A percentile compares a stretch with the other conserved stretches of the same genome.
Conservation (phyloP, 2,329 filamentous ascomycete genomes). For the Fonsecaea monophora region DNA sequence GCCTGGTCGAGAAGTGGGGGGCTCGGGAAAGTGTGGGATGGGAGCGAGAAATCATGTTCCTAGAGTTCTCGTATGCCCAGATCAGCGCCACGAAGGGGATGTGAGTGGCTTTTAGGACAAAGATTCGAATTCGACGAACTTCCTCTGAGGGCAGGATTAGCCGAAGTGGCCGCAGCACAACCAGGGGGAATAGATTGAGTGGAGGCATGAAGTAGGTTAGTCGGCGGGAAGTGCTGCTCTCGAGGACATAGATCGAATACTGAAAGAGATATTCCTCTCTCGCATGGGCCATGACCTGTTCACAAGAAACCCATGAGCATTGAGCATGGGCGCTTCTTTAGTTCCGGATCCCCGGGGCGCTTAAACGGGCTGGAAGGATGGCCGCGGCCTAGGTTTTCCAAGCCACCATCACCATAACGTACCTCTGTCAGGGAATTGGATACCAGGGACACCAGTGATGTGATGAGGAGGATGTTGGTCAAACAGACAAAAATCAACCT, state of each 20-base stretch:
- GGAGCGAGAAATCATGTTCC: conserved; percentile 42
- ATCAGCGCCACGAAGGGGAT: conserved; percentile 64
- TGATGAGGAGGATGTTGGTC: conserved; percentile 67
- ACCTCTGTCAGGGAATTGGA: conserved; percentile 65
- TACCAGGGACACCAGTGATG: conserved; percentile 64
- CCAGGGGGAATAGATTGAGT: conserved; percentile 65
- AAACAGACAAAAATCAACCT: conserved; percentile 66
- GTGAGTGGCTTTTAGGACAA: conserved; percentile 66
- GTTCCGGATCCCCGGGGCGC: conserved; percentile 11
- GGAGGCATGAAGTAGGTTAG: conserved; percentile 57
- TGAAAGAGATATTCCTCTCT: conserved; percentile 68
- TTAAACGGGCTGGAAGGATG: conserved; percentile 8
- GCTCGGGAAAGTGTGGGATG: conserved; percentile 33
- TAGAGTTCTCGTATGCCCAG: conserved; percentile 59
- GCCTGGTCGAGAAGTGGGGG: conserved; percentile 33
- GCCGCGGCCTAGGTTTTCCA: conserved; percentile 20
- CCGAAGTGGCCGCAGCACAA: conserved; percentile 63
- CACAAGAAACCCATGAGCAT: conserved; percentile 12
- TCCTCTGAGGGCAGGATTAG: conserved; percentile 62
- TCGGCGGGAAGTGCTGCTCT: conserved; percentile 55
- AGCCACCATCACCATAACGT: conserved; percentile 40
- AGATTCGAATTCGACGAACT: conserved; percentile 62
- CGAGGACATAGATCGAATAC: conserved; percentile 53
- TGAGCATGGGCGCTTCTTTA: conserved; percentile 22
- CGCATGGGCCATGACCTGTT: conserved; percentile 65